Base-by-base conservation (phyloP, 768 basidiomycete genomes). In the Podaxis pistillaris region DNA sequence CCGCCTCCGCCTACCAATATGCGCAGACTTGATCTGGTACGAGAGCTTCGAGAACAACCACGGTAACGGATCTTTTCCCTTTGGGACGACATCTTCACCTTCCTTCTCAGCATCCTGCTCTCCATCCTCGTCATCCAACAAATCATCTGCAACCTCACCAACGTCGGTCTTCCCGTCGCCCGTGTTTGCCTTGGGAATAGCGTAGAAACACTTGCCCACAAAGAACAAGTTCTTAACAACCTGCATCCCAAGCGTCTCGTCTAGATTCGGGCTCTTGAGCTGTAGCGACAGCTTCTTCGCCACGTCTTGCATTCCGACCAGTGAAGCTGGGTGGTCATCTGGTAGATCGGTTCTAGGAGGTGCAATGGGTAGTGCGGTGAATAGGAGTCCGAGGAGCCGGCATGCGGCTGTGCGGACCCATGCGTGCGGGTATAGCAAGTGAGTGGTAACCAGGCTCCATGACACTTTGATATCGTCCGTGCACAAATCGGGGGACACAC, bases 21-120 rank as follows among this genome's bases (percentile, higher is more conserved):
- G 86, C 4, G 89, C 88, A 4, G 89, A 88, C 37, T 86, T 85
- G 9, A 89, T 84, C 70, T 95, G 90, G 73, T 91, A 96, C 0
- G 96, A 98, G 19, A 98, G 78, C 70, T 91, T 91, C 24, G 94
- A 95, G 80, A 98, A 98, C 37, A 99, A 75, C 95, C 96, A 98
- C 0, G 92, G 85, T 1, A 98, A 63, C 64, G 69, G 67, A 60
- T 75, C 71, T 66, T 78, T 69, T 53, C 67, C 57, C 52, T 67
- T 65, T 51, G 67, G 9, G 33, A 33, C 2, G 33, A 8, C 33
- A 3, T 33, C 62, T 63, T 65, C 65, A 28, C 71, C 4, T 71
- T 67, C 69, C 15, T 69, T 72, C 15, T 72, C 63, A 7, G 46
- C 65, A n/a, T 53, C 56, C 28, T 58, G 69, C 2, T 71, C 74